Evolutionary conservation across 768 basidiomycete genomes (phyloP).

Genomic region (Cyathus striatus): DNA sequence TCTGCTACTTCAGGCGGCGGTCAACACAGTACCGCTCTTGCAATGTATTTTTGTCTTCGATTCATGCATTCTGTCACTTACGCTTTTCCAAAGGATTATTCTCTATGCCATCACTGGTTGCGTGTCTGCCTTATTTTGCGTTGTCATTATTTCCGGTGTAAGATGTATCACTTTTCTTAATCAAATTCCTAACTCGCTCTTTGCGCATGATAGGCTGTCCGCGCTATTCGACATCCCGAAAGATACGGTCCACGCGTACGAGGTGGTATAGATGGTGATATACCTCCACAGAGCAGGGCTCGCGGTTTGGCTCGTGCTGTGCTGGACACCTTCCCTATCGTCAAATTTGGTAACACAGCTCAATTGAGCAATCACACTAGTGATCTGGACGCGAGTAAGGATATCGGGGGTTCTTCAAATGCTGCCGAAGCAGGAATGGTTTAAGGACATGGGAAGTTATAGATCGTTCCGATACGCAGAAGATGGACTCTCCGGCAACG

Average conservation of each 20-base stretch:
- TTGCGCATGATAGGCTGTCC: slow-evolving; percentile 73
- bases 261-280: slow-evolving; percentile 28
- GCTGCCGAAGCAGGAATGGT: too few relatives aligned
- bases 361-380: too few relatives aligned
- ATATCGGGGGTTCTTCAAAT: too few relatives aligned
- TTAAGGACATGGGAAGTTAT: too few relatives aligned
- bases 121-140: slow-evolving; percentile 78
- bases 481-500: too few relatives aligned
- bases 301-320: slow-evolving; percentile 89
- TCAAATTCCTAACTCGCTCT: too few relatives aligned
- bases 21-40: slow-evolving; percentile 51
- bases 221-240: slow-evolving; percentile 85
- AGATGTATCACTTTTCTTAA: slow-evolving; percentile 17
- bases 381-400: too few relatives aligned
- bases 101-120: slow-evolving; percentile 87
- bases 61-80: slow-evolving; percentile 2
- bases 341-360: slow-evolving; percentile 77
- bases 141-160: slow-evolving; percentile 84
- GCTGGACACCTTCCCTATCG: slow-evolving; percentile 91
- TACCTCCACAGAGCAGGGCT: slow-evolving; percentile 57
- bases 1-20: slow-evolving; percentile 3
- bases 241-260: slow-evolving; percentile 76
- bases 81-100: slow-evolving; percentile 52
- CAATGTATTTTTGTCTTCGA: too few relatives aligned
- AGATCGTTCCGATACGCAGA: too few relatives aligned